Base-by-base conservation (phyloP, 2,329 filamentous ascomycete genomes). In the Cytospora piceicola region DNA sequence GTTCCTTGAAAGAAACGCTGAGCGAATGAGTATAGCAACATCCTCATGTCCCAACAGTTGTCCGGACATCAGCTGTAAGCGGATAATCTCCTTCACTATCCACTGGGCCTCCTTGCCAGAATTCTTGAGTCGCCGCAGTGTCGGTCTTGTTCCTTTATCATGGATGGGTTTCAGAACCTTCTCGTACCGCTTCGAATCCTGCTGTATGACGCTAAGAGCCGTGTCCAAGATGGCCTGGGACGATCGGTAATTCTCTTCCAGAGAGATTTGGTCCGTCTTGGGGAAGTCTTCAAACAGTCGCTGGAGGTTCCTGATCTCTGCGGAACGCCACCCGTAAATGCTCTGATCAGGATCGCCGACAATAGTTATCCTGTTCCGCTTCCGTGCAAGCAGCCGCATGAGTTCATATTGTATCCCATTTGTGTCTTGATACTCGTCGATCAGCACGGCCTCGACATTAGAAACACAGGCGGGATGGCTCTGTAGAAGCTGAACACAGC, bases 381-480 rank as follows among this genome's bases (percentile, higher is more conserved):
- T 79, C 67, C 92, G 88, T 1, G 94, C 92, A 72, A 99, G 89
- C 0, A 97, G 83, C 69, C 86, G 90, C 93, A 97, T 97, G 52
- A 99, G 81, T 71, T 97, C 93, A 73, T 96, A 98, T 76, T 99
- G 94, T 5, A 97, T 89, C 24, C 92, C 86, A 74, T 98, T 99
- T 9, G 94, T 98, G 77, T 99, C 94, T 77, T 99, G 94, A 69
- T 97, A 99, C 74, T 99, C 94, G 75, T 99, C 94, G 68, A 99
- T 96, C 55, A 99, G 83, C 8, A 98, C 93, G 0, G 92, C 88
- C 76, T 97, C 89, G 22, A 99, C 88, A 71, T 97, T 97, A 17
- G 89, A 89, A 3, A 97, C 94, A 72, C 94, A 97, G 17, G 86
- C 82, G 0, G 94, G 92, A 70, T 91, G 85, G 24, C 83, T 80